Evolutionary conservation across 805 yeast genomes (phyloP), one percentile per base, ranked within the genome.

Genomic region (Middelhovenomyces tepae): DNA sequence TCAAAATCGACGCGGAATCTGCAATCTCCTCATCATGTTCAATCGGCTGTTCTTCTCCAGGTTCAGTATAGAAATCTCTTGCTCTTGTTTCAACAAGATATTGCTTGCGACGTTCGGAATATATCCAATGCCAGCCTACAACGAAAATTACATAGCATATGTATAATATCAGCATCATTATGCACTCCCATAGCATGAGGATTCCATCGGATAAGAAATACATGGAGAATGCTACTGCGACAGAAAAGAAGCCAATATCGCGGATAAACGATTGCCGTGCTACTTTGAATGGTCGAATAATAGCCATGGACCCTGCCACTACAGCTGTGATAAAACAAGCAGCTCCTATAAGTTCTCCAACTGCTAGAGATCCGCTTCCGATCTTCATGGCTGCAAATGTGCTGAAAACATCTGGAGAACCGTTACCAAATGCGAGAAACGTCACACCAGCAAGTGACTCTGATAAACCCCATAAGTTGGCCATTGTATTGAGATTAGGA

Each of bases 281-380:
- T 14, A 84, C 80, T 34, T 68, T 56, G 40, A 78, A 75, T 0
- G 94, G 87, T 22, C 69, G 65, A 1, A 76, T 53, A 0, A 86
- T 53, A 0, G 83, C 78, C 71, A 89, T 80, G 0, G 74, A 54
- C 0, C 97, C 97, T 16, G 83, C 65, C 0, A 89, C 82, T 8
- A 84, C 78, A 1, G 89, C 74, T 2, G 81, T 67, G 11, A 87
- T 73, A 49, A 91, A 86, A 28, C 81, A 72, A 0, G 93, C 82
- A 2, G 95, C 91, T 1, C 98, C 97, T 20, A 86, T 57, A n/a
- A 89, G 62, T 53, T 87, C 96, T 1, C 95, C 91, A 5, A 89
- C 58, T 0, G 97, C 96, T 50, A 89, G 60, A 0, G 84, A 70
- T 0, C 79, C 73, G 1, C 83, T 72, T n/a, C 73, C 77, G 1